A percentile compares a stretch with the other conserved stretches of the same genome.
Evolutionary conservation across 2,329 filamentous ascomycete genomes (phyloP).

Genomic region (Hypocrella siamensis): DNA sequence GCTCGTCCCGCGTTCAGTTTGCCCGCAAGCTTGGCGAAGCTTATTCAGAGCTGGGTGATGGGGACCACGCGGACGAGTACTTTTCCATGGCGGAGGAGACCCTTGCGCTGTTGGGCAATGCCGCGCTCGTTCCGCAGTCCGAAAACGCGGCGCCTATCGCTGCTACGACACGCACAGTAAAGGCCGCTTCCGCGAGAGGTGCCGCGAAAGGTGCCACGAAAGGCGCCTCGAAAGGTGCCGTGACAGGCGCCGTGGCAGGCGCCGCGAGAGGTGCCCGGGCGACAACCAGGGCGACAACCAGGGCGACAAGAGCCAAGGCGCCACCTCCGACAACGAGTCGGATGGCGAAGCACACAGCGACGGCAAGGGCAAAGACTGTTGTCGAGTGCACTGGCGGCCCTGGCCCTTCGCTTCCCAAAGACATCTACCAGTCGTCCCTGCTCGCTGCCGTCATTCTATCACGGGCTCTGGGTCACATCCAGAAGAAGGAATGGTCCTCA

Average conservation of each 20-base stretch:
- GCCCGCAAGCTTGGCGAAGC: constrained; percentile 41
- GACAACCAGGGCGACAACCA: background rate
- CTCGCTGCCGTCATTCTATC: constrained; percentile 19
- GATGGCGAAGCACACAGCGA: constrained; percentile 7
- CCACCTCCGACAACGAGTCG: constrained; percentile 11
- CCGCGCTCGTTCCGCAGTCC: no score
- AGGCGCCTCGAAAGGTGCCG: no score
- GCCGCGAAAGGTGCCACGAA: no score
- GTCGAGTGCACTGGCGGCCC: constrained; percentile 5
- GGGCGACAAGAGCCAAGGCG: constrained; percentile 7
- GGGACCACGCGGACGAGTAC: constrained; percentile 25
- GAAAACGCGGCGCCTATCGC: no score
- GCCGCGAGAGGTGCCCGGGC: no score
- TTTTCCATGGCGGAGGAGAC: constrained; percentile 33
- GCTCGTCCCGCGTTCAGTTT: constrained; percentile 22
- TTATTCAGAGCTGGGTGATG: constrained; percentile 31
- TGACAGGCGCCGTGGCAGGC: no score
- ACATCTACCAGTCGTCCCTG: constrained; percentile 20
- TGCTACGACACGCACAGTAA: no score
- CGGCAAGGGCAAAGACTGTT: constrained; percentile 7
- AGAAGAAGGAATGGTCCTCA: constrained; percentile 38
- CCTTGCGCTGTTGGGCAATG: constrained; percentile 17
- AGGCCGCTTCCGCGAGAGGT: no score
- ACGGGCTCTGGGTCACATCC: constrained; percentile 27
- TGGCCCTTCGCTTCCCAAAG: constrained; percentile 11